A percentile compares a stretch with the other conserved stretches of the same genome.
Conservation (phyloP, 345 rosid genomes). For the Ricinus communis region DNA sequence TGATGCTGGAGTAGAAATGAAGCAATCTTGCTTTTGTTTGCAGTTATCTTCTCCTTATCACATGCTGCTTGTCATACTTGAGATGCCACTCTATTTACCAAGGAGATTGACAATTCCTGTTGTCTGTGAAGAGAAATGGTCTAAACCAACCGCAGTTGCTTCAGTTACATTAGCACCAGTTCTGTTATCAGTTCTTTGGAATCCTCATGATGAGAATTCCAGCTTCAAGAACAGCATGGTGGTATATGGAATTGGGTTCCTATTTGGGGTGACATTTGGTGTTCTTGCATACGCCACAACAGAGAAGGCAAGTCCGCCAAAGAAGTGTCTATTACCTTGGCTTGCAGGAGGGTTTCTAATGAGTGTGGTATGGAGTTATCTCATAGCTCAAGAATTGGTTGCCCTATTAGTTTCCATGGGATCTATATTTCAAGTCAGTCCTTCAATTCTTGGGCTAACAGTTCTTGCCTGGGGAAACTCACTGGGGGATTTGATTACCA, state of each 20-base stretch:
- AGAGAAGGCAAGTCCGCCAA: constrained; percentile 60
- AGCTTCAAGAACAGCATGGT: constrained; percentile 25
- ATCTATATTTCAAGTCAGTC: constrained; percentile 54
- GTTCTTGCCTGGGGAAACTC: constrained; percentile 97
- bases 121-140: constrained; percentile 65
- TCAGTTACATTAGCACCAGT: constrained; percentile 72
- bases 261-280: constrained; percentile 50
- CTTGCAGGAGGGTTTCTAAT: constrained; percentile 77
- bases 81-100: constrained; percentile 70
- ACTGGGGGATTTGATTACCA: constrained; percentile 73
- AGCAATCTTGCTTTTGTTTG: constrained; percentile 26
- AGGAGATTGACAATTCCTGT: constrained; percentile 86
- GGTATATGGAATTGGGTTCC: constrained; percentile 46
- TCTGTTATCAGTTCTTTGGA: constrained; percentile 55
- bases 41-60: constrained; percentile 30
- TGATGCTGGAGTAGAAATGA: constrained; percentile 17
- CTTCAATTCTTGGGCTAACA: constrained; percentile 77
- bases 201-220: constrained; percentile 29
- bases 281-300: constrained; percentile 49
- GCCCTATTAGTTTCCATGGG: constrained; percentile 70
- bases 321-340: constrained; percentile 61
- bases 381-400: constrained; percentile 82
- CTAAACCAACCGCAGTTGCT: constrained; percentile 59
- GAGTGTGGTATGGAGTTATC: constrained; percentile 88
- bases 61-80: constrained; percentile 37